These are phyloP conservation scores for Tricholoma matsutake DNA, from an alignment of 768 basidiomycete genomes.

Conservation along the genomic window DNA sequence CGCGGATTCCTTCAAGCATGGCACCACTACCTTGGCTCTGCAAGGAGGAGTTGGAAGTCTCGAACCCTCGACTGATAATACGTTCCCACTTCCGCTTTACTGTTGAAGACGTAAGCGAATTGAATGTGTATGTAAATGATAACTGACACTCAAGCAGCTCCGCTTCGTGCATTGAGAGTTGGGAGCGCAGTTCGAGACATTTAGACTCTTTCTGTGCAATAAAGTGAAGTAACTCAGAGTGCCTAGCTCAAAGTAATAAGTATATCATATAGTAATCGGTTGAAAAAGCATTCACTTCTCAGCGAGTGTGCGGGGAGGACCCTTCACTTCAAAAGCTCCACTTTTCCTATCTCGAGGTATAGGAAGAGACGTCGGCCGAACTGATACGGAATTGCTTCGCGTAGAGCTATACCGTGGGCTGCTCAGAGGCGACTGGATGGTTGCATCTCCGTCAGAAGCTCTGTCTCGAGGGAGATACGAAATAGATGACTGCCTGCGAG, in stretches of 20 bases:
- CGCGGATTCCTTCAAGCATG: constrained; percentile 59
- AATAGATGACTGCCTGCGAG: constrained; percentile 52
- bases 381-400: constrained; percentile 22
- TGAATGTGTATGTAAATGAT: neutral
- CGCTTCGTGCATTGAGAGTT: constrained; percentile 67
- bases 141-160: constrained; percentile 63
- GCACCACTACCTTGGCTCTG: constrained; percentile 29
- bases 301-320: constrained; percentile 55
- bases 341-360: constrained; percentile 27
- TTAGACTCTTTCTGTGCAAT: constrained; percentile 87
- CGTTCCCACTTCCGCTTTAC: constrained; percentile 86
- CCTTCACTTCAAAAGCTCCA: constrained; percentile 16
- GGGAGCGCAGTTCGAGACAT: constrained; percentile 77
- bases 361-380: constrained; percentile 13
- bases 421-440: constrained; percentile 10
- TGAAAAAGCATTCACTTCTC: constrained; percentile 56
- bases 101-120: constrained; percentile 20
- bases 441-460: constrained; percentile 17
- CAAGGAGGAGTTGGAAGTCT: constrained; percentile 18
- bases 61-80: constrained; percentile 66
- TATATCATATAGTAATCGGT: neutral
- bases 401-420: constrained; percentile 13
- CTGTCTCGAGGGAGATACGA: constrained; percentile 42
- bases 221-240: constrained; percentile 75
- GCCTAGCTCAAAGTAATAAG: constrained; percentile 40